A percentile compares a stretch with the other conserved stretches of the same genome.
Conservation (phyloP, 345 rosid species). For the Bruguiera gymnorhiza region DNA sequence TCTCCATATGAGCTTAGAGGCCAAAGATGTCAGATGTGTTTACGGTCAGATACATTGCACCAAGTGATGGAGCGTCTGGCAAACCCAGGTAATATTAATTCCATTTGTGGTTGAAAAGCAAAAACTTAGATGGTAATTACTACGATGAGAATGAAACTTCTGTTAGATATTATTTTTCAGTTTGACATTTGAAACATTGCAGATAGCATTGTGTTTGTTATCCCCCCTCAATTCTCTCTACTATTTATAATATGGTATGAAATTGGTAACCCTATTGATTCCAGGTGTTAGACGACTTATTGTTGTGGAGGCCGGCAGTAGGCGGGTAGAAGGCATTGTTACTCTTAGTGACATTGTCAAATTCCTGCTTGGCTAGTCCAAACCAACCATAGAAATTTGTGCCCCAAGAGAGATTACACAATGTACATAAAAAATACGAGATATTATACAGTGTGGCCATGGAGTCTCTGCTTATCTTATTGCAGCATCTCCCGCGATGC, state of each 20-base stretch:
- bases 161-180: too few species aligned
- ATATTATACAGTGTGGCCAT: neutral
- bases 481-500: constrained; percentile 20
- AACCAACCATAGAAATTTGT: constrained; percentile 3
- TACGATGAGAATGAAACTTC: too few species aligned
- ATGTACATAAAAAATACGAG: neutral
- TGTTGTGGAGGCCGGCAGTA: constrained; percentile 34
- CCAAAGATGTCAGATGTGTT: constrained; percentile 36
- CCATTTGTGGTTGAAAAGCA: neutral
- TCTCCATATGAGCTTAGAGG: constrained; percentile 20
- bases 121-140: too few species aligned
- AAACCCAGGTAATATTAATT: constrained; percentile 22
- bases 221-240: neutral
- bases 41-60: constrained; percentile 26
- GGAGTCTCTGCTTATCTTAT: neutral
- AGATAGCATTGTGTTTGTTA: neutral
- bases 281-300: constrained; percentile 35
- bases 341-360: constrained; percentile 27
- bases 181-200: too few species aligned
- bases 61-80: constrained; percentile 36
- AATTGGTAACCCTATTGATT: neutral
- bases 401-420: constrained; percentile 12
- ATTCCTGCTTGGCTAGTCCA: constrained; percentile 32
- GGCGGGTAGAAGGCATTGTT: constrained; percentile 33
- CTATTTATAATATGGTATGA: neutral